Evolutionary conservation across 2,329 filamentous ascomycete species (phyloP).

Genomic region (Sporothrix pallida): DNA sequence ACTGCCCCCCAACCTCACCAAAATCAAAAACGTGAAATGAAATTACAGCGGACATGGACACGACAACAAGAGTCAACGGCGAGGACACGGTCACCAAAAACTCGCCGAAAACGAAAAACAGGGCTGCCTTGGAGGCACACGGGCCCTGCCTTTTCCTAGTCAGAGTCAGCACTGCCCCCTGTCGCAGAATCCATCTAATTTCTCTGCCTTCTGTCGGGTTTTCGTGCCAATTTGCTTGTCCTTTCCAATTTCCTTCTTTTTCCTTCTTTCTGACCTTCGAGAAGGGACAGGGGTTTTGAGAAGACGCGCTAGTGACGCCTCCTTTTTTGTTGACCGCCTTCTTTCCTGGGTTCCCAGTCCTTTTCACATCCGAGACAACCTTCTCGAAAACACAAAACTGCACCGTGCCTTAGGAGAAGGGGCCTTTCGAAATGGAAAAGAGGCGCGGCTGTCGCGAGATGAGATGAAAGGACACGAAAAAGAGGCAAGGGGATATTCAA

Average conservation of each 20-base stretch:
- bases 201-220: not conserved
- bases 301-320: not conserved
- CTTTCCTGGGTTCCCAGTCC: not conserved
- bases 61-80: not conserved
- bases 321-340: not conserved
- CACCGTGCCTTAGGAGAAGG: not conserved
- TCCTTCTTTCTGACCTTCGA: not conserved
- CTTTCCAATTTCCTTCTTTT: constrained; percentile 1
- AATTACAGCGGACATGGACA: not conserved
- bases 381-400: not conserved
- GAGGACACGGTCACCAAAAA: too few species aligned
- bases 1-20: not conserved
- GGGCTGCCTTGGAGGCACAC: not conserved
- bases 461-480: not conserved
- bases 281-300: not conserved
- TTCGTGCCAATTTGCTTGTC: too few species aligned
- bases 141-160: not conserved
- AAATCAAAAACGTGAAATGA: not conserved
- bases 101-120: not conserved
- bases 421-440: not conserved
- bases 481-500: not conserved
- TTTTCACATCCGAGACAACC: too few species aligned
- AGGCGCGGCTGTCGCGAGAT: constrained; percentile 5
- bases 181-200: constrained; percentile 12
- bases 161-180: constrained; percentile 3